Percentiles rank a stretch among this genome's conserved stretches.
Evolutionary conservation across 768 basidiomycete species (phyloP).

Genomic region (Trametes coccinea): DNA sequence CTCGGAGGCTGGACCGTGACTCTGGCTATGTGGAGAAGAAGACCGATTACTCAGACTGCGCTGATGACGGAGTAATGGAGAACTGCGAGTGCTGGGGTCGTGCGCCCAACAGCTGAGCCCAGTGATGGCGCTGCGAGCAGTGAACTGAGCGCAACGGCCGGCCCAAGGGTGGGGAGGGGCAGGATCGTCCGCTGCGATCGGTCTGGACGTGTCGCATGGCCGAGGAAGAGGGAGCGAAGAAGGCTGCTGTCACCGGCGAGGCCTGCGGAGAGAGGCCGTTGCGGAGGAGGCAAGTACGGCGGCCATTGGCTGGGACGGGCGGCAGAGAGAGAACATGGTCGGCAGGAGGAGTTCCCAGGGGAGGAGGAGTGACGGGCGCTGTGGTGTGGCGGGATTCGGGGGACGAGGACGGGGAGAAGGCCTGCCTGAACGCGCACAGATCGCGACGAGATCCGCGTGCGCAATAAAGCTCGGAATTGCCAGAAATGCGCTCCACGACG

Average conservation of each 20-base stretch:
- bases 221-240: constrained; percentile 1
- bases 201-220: constrained; percentile 6
- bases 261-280: not conserved
- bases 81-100: not conserved
- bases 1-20: not conserved
- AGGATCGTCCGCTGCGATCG: constrained; percentile 17
- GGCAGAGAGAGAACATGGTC: not conserved
- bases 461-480: not conserved
- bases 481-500: not conserved
- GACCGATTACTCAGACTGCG: not conserved
- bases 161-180: not conserved
- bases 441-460: constrained; percentile 15
- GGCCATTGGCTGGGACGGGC: not conserved
- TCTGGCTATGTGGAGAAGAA: not conserved
- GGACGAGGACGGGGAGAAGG: not conserved
- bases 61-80: not conserved
- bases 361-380: not conserved
- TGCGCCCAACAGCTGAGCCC: too few species aligned
- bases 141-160: not conserved
- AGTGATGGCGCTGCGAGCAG: not conserved
- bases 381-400: not conserved
- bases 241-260: constrained; percentile 5
- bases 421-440: constrained; percentile 5
- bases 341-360: constrained; percentile 9
- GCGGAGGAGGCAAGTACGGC: not conserved